Conservation (phyloP, 257 asterid genomes). For the Solanum clarkiae region DNA sequence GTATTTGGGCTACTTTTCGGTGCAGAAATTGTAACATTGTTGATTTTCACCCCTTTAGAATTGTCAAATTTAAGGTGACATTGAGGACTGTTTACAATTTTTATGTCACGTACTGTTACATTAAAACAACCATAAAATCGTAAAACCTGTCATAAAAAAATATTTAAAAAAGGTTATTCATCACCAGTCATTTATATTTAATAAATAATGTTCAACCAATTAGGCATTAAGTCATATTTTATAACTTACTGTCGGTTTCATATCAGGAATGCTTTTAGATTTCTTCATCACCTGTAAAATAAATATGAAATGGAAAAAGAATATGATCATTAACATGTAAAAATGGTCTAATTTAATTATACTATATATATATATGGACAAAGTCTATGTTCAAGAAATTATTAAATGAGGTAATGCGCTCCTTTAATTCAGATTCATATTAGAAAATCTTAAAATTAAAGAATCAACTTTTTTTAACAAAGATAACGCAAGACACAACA, state of each 20-base stretch:
- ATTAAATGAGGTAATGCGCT: not conserved
- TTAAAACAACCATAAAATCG: conserved; percentile 55
- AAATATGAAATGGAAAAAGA: not conserved
- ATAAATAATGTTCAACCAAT: not conserved
- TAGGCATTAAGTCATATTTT: not conserved
- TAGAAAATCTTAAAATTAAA: not conserved
- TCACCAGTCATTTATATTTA: not conserved
- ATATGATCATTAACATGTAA: not conserved
- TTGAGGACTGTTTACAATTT: conserved; percentile 49
- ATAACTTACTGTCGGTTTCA: conserved; percentile 66
- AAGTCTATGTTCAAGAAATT: not conserved
- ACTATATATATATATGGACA: not conserved
- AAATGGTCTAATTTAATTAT: not conserved
- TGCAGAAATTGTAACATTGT: conserved; percentile 58
- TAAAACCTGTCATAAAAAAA: conserved; percentile 35
- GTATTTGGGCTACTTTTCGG: conserved; percentile 73
- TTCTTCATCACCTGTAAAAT: conserved; percentile 34
- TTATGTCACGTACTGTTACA: conserved; percentile 41
- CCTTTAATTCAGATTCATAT: not conserved
- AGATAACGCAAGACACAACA: not conserved
- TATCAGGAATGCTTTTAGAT: conserved; percentile 16
- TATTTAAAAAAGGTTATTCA: not conserved
- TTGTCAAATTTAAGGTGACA: conserved; percentile 78
- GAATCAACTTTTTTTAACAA: not conserved
- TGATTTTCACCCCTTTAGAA: conserved; percentile 38